Base-by-base conservation (phyloP, 1,284 basidiomycete genomes). In the Cystobasidiaceae sp. region DNA sequence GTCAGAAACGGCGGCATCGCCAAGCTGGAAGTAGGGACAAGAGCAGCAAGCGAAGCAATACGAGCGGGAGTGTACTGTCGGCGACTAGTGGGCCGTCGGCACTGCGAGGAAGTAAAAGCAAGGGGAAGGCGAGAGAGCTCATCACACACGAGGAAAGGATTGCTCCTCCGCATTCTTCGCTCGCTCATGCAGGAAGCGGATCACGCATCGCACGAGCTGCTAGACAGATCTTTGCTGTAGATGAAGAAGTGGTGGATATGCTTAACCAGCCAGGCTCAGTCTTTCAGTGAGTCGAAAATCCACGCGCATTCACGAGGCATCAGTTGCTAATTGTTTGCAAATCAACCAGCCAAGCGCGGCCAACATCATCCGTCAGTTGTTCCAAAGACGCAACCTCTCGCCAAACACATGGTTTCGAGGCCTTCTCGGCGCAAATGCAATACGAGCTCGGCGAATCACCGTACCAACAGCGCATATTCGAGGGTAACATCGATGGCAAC, bases 41-140 rank as follows among this genome's bases (percentile, higher is more conserved):
- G 49, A 62, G 67, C 49, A 65, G 61, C 25, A 68, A 68, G 56
- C 45, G 67, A 27, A 65, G 61, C 28, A 51, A 64, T 33, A 68
- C 34, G 19, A 50, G 51, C 27, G 33, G 51, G 21, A 56, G 48
- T 48, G 28, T 27, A 8, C n/a, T 32, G 2, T 28, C 56, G 15
- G 25, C 41, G 32, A 21, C 25, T 8, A 33, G 43, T 32, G 5
- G 30, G 41, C 21, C 49, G 17, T 28, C 21, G 8, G 15, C 32
- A 17, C 28, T n/a, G 28, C 7, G 23, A 19, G 34, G 8, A 28
- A 23, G 17, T 13, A 27, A 19, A 19, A 25, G n/a, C 13, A 43
- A 15, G 2, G 5, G 7, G 51, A 23, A 21, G 11, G 57, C 5
- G 43, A 55, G 1, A 19, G 21, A 25, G 32, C 43, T 37, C n/a